phyloP scores from a whole-genome alignment of 768 basidiomycete species.

The Leccinum olivaceopallidum region DNA sequence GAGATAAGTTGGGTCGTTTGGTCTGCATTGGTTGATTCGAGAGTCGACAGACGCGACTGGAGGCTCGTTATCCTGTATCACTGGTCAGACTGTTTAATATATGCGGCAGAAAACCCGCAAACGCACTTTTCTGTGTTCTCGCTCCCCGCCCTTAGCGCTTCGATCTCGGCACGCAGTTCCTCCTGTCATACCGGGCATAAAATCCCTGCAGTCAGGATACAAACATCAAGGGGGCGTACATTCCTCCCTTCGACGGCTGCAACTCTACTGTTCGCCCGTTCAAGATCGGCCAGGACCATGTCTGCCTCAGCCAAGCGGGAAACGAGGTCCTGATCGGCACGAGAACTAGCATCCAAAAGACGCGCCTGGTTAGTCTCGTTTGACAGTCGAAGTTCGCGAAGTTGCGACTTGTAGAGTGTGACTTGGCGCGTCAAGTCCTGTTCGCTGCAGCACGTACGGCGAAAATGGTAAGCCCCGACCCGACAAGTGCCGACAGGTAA shows the following conservation, averaged over 20 bases:
- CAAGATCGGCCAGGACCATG: constrained; percentile 91
- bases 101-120: not conserved
- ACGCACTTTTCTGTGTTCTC: constrained; percentile 69
- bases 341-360: constrained; percentile 85
- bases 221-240: constrained; percentile 42
- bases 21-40: constrained; percentile 55
- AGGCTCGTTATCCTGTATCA: constrained; percentile 37
- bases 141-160: constrained; percentile 78
- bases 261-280: constrained; percentile 92
- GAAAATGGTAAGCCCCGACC: not conserved
- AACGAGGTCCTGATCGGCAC: constrained; percentile 93
- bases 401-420: constrained; percentile 81
- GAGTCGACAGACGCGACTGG: constrained; percentile 68
- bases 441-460: constrained; percentile 55
- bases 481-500: not conserved
- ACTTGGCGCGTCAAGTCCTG: constrained; percentile 93
- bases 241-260: constrained; percentile 93
- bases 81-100: not conserved
- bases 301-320: constrained; percentile 92
- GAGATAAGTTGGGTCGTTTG: constrained; percentile 18
- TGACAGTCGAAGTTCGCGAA: constrained; percentile 86
- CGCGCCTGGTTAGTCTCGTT: constrained; percentile 94
- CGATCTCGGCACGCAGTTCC: constrained; percentile 93
- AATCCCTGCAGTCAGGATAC: not conserved
- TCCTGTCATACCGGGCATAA: constrained; percentile 51